Evolutionary conservation across 345 rosid genomes (phyloP).

Genomic region (Citrus unshiu): DNA sequence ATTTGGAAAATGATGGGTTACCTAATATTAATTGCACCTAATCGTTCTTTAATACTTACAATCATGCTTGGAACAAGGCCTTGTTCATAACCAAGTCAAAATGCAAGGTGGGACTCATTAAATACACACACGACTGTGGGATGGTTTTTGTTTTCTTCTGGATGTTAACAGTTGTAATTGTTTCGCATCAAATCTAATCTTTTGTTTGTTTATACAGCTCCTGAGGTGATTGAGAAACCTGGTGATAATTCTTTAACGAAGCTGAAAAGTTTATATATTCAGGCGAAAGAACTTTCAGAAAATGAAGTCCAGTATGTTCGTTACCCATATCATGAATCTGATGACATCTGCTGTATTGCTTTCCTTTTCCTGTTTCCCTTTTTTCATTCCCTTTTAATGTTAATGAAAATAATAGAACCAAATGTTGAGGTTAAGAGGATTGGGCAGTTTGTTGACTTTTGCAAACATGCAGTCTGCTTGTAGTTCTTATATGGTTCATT

Average conservation of each 20-base stretch:
- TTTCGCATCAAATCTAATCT: slow-evolving; percentile 13
- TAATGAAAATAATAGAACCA: neutral
- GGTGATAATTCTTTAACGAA: slow-evolving; percentile 66
- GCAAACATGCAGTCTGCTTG: neutral
- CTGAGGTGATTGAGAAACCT: slow-evolving; percentile 91
- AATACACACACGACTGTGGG: neutral
- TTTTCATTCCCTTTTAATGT: neutral
- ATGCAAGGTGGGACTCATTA: neutral
- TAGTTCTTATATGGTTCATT: neutral
- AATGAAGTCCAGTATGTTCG: slow-evolving; percentile 62
- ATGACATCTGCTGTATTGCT: neutral
- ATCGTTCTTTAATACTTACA: neutral
- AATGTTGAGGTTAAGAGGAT: neutral
- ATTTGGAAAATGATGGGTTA: neutral
- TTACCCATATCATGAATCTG: neutral
- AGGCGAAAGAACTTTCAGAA: slow-evolving; percentile 86
- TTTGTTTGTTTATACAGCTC: slow-evolving; percentile 50
- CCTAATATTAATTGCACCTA: neutral
- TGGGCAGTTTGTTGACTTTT: neutral
- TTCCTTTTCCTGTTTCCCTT: neutral
- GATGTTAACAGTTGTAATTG: neutral
- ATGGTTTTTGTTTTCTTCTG: neutral
- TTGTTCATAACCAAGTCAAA: neutral
- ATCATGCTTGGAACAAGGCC: neutral
- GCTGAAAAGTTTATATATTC: slow-evolving; percentile 58